Base-by-base conservation (phyloP, 2,329 filamentous ascomycete species). In the Xylariaceae sp. region DNA sequence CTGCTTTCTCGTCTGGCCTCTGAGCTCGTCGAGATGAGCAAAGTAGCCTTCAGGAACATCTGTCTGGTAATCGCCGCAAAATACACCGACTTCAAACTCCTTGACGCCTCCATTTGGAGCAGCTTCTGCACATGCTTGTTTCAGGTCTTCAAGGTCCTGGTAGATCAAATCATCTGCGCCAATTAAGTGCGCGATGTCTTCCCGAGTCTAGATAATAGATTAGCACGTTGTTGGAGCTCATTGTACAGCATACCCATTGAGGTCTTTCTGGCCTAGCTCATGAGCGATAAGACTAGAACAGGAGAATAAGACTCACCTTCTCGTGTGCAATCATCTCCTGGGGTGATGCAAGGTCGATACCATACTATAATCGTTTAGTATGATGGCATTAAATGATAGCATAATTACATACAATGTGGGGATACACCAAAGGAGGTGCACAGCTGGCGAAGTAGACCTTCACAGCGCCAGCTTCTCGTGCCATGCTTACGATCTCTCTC, bases 41-140 rank as follows among this genome's bases (percentile, higher is more conserved):
- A 97, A 95, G 76, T 97, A 97, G 33, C 84, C 87, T 6, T 87
- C 82, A 1, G 88, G 84, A 1, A 97, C 89, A 0, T 86, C 86
- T 0, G 94, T 97, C 60, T 91, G 82, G 74, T 97, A 97, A 62
- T 87, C 86, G 41, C 94, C 94, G 69, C 87, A 92, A 78, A 98
- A 97, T 7, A 97, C 93, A 51, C 94, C 93, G 2, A 96, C 87
- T 71, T 98, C 94, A 65, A 97, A 97, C 53, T 88, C 79, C 7
- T 79, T 79, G 66, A 84, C 72, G 29, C 78, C 76, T 59, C 83
- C 75, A 53, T 82, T 77, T 47, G 51, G 43, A 6, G 82, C 59
- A 86, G 87, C 3, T 64, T 92, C 87, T 1, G 87, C 82, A 69
- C 93, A 97, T 0, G 92, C 87, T 26, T 82, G 85, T 69, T 89